These are phyloP conservation scores for Tirmania nivea DNA, from an alignment of 495 filamentous ascomycete genomes.

Conservation along the genomic window DNA sequence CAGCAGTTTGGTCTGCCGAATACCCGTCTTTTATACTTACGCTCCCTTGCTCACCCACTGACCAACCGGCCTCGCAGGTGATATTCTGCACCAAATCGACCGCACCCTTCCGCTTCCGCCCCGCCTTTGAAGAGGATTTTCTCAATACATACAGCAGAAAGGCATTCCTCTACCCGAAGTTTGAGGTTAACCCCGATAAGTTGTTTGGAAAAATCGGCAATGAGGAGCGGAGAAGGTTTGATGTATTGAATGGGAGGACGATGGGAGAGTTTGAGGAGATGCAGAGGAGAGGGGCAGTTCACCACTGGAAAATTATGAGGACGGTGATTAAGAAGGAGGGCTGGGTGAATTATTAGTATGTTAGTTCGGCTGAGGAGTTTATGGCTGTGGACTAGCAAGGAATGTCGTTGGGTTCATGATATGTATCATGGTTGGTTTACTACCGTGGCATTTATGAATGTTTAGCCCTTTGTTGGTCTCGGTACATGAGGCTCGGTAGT, in stretches of 20 bases:
- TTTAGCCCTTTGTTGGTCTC: too few relatives aligned
- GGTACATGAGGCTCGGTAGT: too few relatives aligned
- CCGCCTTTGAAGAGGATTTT: constrained; percentile 41
- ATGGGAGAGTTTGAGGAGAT: constrained; percentile 40
- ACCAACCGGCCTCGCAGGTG: constrained; percentile 14
- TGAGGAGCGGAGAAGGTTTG: constrained; percentile 13
- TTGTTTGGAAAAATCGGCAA: constrained; percentile 22
- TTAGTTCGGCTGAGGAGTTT: not conserved
- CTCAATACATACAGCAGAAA: constrained; percentile 47
- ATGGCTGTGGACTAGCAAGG: too few relatives aligned
- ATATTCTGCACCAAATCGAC: constrained; percentile 44
- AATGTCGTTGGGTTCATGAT: too few relatives aligned
- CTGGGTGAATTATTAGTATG: constrained; percentile 40
- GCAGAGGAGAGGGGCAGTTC: constrained; percentile 51
- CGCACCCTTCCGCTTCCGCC: constrained; percentile 39
- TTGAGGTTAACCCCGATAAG: constrained; percentile 41
- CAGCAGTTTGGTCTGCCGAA: too few relatives aligned
- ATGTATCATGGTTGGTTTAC: too few relatives aligned
- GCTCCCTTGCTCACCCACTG: too few relatives aligned
- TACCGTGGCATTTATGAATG: too few relatives aligned
- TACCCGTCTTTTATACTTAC: too few relatives aligned
- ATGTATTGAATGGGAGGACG: constrained; percentile 31
- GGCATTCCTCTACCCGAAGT: constrained; percentile 46
- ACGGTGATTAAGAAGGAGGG: constrained; percentile 52
- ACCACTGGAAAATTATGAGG: constrained; percentile 85